Evolutionary conservation across 164 flowering plant genomes (phyloP), one percentile per base, ranked within the genome.

Genomic region (Nymphaea thermarum): DNA sequence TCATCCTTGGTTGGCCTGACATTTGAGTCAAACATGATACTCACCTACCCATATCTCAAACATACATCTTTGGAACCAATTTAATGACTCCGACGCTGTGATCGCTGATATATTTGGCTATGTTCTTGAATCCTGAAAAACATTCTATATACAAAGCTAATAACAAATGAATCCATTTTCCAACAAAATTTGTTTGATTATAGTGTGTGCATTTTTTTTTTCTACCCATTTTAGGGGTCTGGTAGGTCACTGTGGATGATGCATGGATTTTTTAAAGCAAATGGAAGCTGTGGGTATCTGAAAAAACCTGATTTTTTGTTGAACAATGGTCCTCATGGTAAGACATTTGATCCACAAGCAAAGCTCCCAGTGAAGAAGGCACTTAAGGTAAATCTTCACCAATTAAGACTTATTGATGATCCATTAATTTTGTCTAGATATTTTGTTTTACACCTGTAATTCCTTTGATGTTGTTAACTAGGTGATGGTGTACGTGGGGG

Each of bases 211-310:
- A n/a, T n/a, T n/a, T n/a, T n/a, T n/a, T n/a, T n/a, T n/a, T n/a
- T n/a, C n/a, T n/a, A n/a, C n/a, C n/a, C n/a, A n/a, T n/a, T n/a
- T n/a, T n/a, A 82, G 87, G 80, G 80, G 41, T 73, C 79, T 75
- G 87, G 82, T 12, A 80, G 80, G 72, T 71, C 82, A 36, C 84
- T 84, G 60, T 80, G 88, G 86, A 71, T 84, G 77, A 84, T 84
- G 88, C 88, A 84, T 42, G 88, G 87, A 36, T 71, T 84, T 84
- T 84, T 84, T 68, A 79, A 82, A 69, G 84, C 85, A 16, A 84
- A 84, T 67, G 86, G 87, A 64, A 86, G 86, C 14, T 78, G 83
- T 68, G 87, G 87, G 3, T 82, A 82, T 73, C 82, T 84, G 47
- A 84, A 81, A 67, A 84, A 84, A 71, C 88, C 88, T 3, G 81